A percentile compares a stretch with the other conserved stretches of the same genome.
phyloP scores from a whole-genome alignment of 208 protist genomes.

The Trichomonas vaginalis region DNA sequence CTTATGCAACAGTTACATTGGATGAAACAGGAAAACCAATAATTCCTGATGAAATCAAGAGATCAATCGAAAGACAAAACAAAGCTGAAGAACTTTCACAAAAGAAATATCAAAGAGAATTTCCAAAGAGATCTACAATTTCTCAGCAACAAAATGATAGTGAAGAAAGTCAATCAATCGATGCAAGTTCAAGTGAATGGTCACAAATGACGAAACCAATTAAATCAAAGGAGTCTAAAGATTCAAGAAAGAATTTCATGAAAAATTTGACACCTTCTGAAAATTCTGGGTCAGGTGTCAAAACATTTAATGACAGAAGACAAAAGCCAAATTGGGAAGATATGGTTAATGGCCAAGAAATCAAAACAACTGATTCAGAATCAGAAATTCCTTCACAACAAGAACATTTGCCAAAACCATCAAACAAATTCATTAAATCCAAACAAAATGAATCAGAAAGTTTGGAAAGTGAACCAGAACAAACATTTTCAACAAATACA shows the following conservation, averaged over 20 bases:
- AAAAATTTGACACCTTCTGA: not conserved
- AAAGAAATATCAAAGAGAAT: not conserved
- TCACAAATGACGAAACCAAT: not conserved
- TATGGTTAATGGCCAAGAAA: not conserved
- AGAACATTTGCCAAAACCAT: no score
- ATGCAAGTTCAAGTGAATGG: not conserved
- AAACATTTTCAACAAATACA: not conserved
- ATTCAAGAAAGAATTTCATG: not conserved
- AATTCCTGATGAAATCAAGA: not conserved
- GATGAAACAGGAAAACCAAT: not conserved
- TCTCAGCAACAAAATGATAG: not conserved
- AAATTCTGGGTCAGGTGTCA: not conserved
- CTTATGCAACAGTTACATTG: not conserved
- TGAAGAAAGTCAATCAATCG: not conserved
- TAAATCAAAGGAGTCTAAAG: not conserved
- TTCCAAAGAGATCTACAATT: not conserved
- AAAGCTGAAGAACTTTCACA: not conserved
- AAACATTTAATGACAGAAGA: not conserved
- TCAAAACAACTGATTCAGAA: not conserved
- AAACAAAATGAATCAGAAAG: not conserved
- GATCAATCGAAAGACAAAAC: not conserved
- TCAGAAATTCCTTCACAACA: not conserved
- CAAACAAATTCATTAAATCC: not conserved
- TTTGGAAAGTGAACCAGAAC: no score
- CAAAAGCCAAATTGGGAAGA: not conserved